Base-by-base conservation (phyloP, 1,284 basidiomycete species). In the Ustilago vetiveriae region DNA sequence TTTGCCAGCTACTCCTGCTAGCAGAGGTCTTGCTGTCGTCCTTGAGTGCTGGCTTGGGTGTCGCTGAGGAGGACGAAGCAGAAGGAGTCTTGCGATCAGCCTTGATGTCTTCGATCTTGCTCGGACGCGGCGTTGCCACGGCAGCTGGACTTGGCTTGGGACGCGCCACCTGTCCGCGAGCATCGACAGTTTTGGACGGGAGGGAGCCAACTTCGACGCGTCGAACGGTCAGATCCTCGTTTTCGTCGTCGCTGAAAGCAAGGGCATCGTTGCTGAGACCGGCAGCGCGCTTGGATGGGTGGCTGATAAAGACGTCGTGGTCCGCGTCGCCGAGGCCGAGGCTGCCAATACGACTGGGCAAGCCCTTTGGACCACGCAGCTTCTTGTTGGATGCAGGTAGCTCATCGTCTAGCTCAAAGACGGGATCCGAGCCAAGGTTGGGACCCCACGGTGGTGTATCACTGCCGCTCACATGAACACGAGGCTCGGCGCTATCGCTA, bases 361-460 rank as follows among this genome's bases (percentile, higher is more conserved):
- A 32, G 11, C 57, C 50, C 19, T 60, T 62, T 19, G 56, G 49
- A 27, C 57, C 68, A 16, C 68, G 68, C 0, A 58, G 51, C 62
- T 69, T 70, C 62, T 76, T 76, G 54, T 66, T 51, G n/a, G 59
- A 46, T 3, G 44, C 22, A n/a, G 58, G 49, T 7, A 62, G 50
- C 14, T 62, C 56, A 19, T 63, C 58, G 37, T 72, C 63, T 41
- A 72, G 58, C 24, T 72, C 68, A 44, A 72, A 66, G 14, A 59
- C 54, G 37, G 54, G 47, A 29, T 71, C 71, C 3, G 57, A 58
- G 36, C 70, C 72, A 11, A 67, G 62, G 17, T 64, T 66, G 37
- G 70, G 59, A 26, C 68, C 65, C 74, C 73, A 78, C 4, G 75
- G 75, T n/a, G 75, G 72, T 22, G 75, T 72, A 45, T 80, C 78